phyloP scores from a whole-genome alignment of 2,329 filamentous ascomycete genomes.

The Fusarium sp. region DNA sequence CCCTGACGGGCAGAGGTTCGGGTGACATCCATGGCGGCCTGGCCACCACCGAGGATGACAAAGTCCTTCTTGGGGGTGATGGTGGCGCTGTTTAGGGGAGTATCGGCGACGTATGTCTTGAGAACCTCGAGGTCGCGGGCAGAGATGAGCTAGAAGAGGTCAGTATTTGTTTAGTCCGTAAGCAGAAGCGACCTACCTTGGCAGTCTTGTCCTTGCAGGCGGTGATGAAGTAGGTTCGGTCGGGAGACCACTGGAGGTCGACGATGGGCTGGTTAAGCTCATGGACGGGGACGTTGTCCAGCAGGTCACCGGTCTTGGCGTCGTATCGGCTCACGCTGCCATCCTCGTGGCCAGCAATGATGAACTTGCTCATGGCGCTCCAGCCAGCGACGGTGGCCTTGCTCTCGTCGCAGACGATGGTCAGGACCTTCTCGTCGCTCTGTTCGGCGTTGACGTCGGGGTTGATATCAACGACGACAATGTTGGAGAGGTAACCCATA shows the following conservation, averaged over 20 bases:
- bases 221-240: slow-evolving; percentile 98
- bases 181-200: slow-evolving; percentile 69
- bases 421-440: slow-evolving; percentile 82
- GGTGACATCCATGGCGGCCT: slow-evolving; percentile 99
- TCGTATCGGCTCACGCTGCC: slow-evolving; percentile 93
- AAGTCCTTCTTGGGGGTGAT: slow-evolving; percentile 98
- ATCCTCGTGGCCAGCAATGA: slow-evolving; percentile 97
- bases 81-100: slow-evolving; percentile 93
- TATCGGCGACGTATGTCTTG: slow-evolving; percentile 93
- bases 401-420: slow-evolving; percentile 93
- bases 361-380: slow-evolving; percentile 94
- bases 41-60: slow-evolving; percentile 96
- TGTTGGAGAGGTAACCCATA: slow-evolving; percentile 94
- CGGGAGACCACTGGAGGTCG: slow-evolving; percentile 93
- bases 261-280: slow-evolving; percentile 86
- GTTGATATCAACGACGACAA: slow-evolving; percentile 91
- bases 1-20: slow-evolving; percentile 93
- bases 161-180: slow-evolving; percentile 3
- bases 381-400: slow-evolving; percentile 98
- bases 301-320: slow-evolving; percentile 87
- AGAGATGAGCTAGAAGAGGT: slow-evolving; percentile 74
- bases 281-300: slow-evolving; percentile 86
- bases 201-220: slow-evolving; percentile 98
- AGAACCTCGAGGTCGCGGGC: slow-evolving; percentile 88
- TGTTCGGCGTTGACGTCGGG: slow-evolving; percentile 86